Base-by-base conservation (phyloP, 495 filamentous ascomycete genomes). In the Sporormia fimetaria region DNA sequence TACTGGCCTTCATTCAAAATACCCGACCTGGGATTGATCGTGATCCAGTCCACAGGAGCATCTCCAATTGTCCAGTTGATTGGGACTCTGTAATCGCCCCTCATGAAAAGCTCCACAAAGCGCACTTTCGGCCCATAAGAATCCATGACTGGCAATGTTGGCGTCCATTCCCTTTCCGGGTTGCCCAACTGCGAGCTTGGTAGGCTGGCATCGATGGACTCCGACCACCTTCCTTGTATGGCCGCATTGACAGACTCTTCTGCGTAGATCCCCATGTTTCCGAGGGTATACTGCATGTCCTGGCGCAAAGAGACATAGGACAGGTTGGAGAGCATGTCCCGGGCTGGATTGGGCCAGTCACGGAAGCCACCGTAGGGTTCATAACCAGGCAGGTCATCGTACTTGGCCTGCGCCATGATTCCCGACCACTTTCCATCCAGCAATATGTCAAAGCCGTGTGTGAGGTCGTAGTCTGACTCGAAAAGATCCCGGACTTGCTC, bases 341-440 rank as follows among this genome's bases (percentile, higher is more conserved):
- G 26, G 3, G 35, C 25, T n/a, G 38, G 44, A 17, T 48, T 37
- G 6, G 38, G 33, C 44, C 44, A 41, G 24, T 41, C 37, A 6
- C 44, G 37, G n/a, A n/a, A n/a, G n/a, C n/a, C n/a, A n/a, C n/a
- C n/a, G n/a, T n/a, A n/a, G n/a, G n/a, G n/a, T 15, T 37, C 33
- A 12, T 48, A 38, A 22, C 36, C 21, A 6, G 21, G 20, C 12
- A 41, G 37, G 15, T 37, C 38, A 31, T 41, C 46, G 3, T 44
- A 20, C 12, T 49, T 40, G 6, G 40, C 33, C 15, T 49, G 46
- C 21, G 29, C 32, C 40, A 51, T 40, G 23, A 51, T 44, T 25
- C 45, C 24, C 10, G 11, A 16, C 47, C 47, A 51, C 25, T 51
- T 51, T 6, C 47, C 47, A 20, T 26, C 22, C 4, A 51, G 28